Evolutionary conservation across 2,329 filamentous ascomycete genomes (phyloP).

Genomic region (Fusarium phyllophilum): DNA sequence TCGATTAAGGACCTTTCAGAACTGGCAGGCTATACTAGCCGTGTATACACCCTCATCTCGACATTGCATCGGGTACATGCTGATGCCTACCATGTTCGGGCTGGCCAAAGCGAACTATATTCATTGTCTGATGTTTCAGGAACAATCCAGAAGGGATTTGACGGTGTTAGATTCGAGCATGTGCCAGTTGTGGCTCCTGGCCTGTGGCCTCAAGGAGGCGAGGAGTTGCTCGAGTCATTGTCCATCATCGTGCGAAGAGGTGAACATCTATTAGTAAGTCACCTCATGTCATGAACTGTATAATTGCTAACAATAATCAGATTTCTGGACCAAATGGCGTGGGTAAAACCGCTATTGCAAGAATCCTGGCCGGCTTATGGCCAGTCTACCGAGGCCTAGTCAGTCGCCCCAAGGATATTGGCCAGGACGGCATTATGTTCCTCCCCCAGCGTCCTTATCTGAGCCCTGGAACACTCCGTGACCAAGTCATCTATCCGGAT

Average conservation of each 20-base stretch:
- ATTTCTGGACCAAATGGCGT: constrained; percentile 96
- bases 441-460: constrained; percentile 93
- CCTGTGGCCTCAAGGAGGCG: constrained; percentile 88
- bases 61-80: constrained; percentile 95
- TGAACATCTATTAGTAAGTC: constrained; percentile 80
- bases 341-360: constrained; percentile 88
- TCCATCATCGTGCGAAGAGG: constrained; percentile 90
- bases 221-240: constrained; percentile 88
- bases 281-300: neutral
- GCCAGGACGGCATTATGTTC: constrained; percentile 97
- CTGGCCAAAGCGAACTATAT: constrained; percentile 80
- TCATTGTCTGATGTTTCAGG: constrained; percentile 92
- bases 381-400: constrained; percentile 94
- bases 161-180: constrained; percentile 91
- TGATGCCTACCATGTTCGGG: constrained; percentile 79
- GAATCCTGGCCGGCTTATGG: constrained; percentile 92
- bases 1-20: constrained; percentile 98
- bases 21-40: constrained; percentile 92
- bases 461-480: constrained; percentile 88
- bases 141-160: constrained; percentile 93
- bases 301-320: constrained; percentile 45
- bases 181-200: constrained; percentile 92
- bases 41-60: constrained; percentile 94
- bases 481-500: constrained; percentile 98
- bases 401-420: constrained; percentile 81